These are phyloP conservation scores for Bryum argenteum DNA, from an alignment of 225 moss, liverwort and hornwort species.

Conservation along the genomic window DNA sequence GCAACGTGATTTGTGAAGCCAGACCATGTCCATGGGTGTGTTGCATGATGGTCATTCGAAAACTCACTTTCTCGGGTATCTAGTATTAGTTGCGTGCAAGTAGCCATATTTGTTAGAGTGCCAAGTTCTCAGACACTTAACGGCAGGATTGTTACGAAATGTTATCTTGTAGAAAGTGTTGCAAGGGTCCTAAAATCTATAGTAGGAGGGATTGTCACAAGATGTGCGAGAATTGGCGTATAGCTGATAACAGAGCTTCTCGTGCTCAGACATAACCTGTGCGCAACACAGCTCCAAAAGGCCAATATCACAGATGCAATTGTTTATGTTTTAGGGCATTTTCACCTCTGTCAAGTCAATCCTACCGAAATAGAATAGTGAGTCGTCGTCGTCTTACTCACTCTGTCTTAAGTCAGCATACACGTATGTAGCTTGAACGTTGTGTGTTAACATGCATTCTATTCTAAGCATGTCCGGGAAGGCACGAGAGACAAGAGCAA, in stretches of 20 bases:
- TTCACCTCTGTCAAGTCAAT: not conserved
- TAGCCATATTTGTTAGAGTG: too few relatives aligned
- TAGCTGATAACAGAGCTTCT: too few relatives aligned
- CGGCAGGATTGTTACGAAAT: too few relatives aligned
- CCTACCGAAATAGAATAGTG: not conserved
- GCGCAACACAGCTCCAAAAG: too few relatives aligned
- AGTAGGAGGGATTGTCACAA: too few relatives aligned
- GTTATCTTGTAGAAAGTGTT: too few relatives aligned
- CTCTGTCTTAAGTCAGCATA: not conserved
- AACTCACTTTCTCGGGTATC: constrained; percentile 4
- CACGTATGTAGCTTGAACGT: constrained; percentile 1
- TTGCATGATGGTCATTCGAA: not conserved
- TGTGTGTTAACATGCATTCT: constrained; percentile 19
- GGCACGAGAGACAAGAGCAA: constrained; percentile 51
- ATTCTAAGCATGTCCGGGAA: constrained; percentile 36
- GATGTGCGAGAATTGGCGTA: too few relatives aligned
- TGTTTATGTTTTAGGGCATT: not conserved
- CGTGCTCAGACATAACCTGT: too few relatives aligned
- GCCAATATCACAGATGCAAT: not conserved
- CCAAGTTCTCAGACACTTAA: too few relatives aligned
- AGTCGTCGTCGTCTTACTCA: too few relatives aligned
- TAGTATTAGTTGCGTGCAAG: too few relatives aligned
- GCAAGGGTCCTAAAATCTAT: too few relatives aligned
- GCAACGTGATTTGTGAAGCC: not conserved
- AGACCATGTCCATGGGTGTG: not conserved